Conservation (phyloP, 139 green algal genomes). For the Auxenochlorella pyrenoidosa region DNA sequence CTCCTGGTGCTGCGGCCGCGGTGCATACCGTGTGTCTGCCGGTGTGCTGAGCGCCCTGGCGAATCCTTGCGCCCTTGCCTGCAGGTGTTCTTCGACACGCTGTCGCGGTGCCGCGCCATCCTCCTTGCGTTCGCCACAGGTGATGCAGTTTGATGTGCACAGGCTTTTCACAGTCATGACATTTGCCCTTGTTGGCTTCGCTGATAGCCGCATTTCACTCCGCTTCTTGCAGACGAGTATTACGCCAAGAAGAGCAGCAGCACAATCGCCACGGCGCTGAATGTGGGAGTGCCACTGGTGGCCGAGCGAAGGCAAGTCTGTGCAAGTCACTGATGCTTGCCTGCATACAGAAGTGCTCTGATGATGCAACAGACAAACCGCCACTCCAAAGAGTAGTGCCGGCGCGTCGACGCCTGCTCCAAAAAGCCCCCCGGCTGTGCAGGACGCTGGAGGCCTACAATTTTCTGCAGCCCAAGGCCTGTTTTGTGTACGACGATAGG, state of each 20-base stretch:
- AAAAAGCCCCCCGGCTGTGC: not conserved
- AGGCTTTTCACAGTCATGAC: no score
- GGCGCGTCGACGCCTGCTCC: not conserved
- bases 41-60: no score
- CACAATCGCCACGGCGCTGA: slow-evolving; percentile 25
- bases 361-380: no score
- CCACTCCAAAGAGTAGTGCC: not conserved
- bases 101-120: slow-evolving; percentile 29
- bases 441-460: slow-evolving; percentile 24
- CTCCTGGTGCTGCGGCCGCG: not conserved
- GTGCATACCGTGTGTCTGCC: not conserved
- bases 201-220: not conserved
- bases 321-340: not conserved
- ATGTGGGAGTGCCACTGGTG: slow-evolving; percentile 25
- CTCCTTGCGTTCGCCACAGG: slow-evolving; percentile 30
- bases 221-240: slow-evolving; percentile 19
- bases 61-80: not conserved
- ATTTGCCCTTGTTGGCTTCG: no score
- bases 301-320: slow-evolving; percentile 5
- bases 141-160: no score
- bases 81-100: slow-evolving; percentile 34
- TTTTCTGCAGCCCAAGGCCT: slow-evolving; percentile 9
- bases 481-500: slow-evolving; percentile 24
- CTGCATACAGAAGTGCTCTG: no score
- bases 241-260: slow-evolving; percentile 35